Evolutionary conservation across 306 rosid genomes (phyloP).

Genomic region (Vicia sativa): DNA sequence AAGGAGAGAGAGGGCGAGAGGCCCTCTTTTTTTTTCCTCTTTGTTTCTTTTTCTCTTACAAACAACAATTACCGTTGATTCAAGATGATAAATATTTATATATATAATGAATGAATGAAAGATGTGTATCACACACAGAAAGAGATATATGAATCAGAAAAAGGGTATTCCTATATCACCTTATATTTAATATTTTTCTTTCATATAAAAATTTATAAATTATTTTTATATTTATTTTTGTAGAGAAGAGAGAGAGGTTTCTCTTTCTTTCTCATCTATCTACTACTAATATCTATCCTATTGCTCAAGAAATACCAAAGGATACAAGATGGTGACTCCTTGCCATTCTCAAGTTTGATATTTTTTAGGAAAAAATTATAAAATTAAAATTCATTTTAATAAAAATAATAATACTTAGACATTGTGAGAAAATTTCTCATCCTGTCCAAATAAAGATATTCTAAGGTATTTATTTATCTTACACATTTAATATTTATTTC

Average conservation of each 20-base stretch:
- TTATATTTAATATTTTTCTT: constrained; percentile 7
- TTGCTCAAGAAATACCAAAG: constrained; percentile 53
- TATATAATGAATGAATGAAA: constrained; percentile 42
- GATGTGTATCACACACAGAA: constrained; percentile 45
- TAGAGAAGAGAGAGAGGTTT: constrained; percentile 34
- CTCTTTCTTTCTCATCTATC: not conserved
- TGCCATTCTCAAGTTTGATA: constrained; percentile 38
- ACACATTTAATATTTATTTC: not conserved
- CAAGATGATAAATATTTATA: constrained; percentile 50
- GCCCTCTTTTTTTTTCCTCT: constrained; percentile 54
- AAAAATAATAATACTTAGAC: not conserved
- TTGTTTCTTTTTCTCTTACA: constrained; percentile 39
- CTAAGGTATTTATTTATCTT: too few species aligned
- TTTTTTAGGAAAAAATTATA: constrained; percentile 7
- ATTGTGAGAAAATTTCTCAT: not conserved
- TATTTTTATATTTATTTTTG: not conserved
- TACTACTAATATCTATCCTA: constrained; percentile 44
- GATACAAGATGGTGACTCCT: constrained; percentile 56
- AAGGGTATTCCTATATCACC: constrained; percentile 47
- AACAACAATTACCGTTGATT: constrained; percentile 54
- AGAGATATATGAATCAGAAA: constrained; percentile 52
- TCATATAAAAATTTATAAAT: not conserved
- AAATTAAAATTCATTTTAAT: not conserved
- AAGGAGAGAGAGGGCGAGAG: constrained; percentile 89
- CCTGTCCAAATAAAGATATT: not conserved